Evolutionary conservation across 345 rosid genomes (phyloP).

Genomic region (Gynandropsis gynandra): DNA sequence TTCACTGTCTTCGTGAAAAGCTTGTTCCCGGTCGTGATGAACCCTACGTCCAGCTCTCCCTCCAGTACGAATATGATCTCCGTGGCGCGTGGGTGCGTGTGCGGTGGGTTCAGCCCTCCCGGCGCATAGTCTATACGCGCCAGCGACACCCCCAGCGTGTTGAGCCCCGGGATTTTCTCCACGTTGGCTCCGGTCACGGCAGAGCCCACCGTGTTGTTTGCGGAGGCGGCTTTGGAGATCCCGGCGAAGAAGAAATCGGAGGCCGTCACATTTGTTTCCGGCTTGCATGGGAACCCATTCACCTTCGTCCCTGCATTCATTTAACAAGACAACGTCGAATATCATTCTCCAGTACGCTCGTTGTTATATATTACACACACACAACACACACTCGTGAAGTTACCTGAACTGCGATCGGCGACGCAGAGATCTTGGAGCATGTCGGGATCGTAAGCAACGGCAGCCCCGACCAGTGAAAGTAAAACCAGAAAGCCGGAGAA

Average conservation of each 20-base stretch:
- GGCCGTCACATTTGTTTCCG: constrained; percentile 39
- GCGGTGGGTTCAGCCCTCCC: constrained; percentile 60
- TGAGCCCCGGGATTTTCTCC: constrained; percentile 56
- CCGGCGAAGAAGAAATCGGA: constrained; percentile 56
- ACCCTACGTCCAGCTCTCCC: constrained; percentile 57
- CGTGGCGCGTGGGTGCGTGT: constrained; percentile 69
- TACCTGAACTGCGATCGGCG: constrained; percentile 43
- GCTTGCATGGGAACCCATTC: constrained; percentile 60
- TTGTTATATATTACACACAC: too few species aligned
- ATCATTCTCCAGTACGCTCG: too few species aligned
- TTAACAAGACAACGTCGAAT: too few species aligned
- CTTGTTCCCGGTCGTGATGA: constrained; percentile 55
- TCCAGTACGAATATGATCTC: constrained; percentile 51
- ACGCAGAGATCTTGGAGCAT: constrained; percentile 65
- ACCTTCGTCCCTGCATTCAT: constrained; percentile 32
- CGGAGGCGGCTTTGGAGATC: constrained; percentile 33
- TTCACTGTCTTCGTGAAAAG: constrained; percentile 40
- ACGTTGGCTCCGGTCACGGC: constrained; percentile 50
- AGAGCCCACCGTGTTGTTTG: constrained; percentile 51
- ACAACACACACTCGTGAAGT: not conserved
- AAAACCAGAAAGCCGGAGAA: constrained; percentile 6
- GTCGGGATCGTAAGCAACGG: constrained; percentile 48
- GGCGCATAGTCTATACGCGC: constrained; percentile 49
- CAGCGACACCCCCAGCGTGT: constrained; percentile 60
- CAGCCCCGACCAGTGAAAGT: constrained; percentile 20